These are phyloP conservation scores for Corylus avellana DNA, from an alignment of 306 rosid genomes.

Conservation along the genomic window DNA sequence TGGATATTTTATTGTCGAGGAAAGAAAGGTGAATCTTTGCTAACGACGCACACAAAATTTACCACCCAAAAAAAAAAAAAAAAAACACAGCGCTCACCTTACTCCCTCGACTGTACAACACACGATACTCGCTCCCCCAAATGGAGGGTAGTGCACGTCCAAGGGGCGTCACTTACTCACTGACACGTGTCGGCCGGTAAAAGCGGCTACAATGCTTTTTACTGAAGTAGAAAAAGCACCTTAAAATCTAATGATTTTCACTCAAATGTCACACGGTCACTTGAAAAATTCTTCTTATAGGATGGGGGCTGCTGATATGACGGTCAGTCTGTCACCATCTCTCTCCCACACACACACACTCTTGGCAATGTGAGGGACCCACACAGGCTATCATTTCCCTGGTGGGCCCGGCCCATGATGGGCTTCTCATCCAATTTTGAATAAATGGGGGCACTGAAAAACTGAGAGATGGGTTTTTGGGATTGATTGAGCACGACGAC, in stretches of 20 bases:
- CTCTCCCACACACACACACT: slow-evolving; percentile 22
- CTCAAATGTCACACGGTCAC: slow-evolving; percentile 14
- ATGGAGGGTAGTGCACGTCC: background rate
- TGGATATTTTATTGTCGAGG: background rate
- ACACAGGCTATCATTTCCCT: slow-evolving; percentile 23
- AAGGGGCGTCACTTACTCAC: background rate
- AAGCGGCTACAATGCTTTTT: background rate
- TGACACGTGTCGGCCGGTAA: background rate
- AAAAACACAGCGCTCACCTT: no score
- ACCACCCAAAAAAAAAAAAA: background rate
- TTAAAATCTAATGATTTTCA: slow-evolving; percentile 1
- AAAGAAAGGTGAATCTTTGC: background rate
- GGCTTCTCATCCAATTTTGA: slow-evolving; percentile 20
- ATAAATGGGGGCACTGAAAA: slow-evolving; percentile 59
- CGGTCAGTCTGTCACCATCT: slow-evolving; percentile 41
- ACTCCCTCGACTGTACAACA: background rate
- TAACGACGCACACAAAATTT: slow-evolving; percentile 20
- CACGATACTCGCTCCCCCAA: background rate
- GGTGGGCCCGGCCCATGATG: slow-evolving; percentile 37
- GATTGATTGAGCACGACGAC: background rate
- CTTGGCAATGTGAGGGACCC: slow-evolving; percentile 25
- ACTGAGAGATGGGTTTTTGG: slow-evolving; percentile 6
- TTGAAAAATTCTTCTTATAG: slow-evolving; percentile 20
- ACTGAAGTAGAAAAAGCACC: background rate
- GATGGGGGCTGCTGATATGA: slow-evolving; percentile 31